A percentile compares a stretch with the other conserved stretches of the same genome.
These are phyloP conservation scores for Xylariales sp. DNA, from an alignment of 2,329 filamentous ascomycete species.

Conservation along the genomic window DNA sequence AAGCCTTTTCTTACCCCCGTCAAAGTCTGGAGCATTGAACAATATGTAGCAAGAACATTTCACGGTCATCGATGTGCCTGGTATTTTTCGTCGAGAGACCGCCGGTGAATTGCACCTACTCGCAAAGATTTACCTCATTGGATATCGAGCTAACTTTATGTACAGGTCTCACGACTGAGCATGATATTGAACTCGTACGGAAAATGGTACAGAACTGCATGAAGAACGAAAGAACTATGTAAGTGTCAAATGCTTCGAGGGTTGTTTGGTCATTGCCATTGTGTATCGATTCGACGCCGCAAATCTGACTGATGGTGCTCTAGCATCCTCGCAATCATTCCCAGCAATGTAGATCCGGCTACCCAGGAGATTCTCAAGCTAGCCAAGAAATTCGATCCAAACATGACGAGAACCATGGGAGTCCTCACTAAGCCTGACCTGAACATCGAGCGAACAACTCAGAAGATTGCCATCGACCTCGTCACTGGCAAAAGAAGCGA, in stretches of 20 bases:
- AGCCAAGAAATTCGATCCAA: conserved; percentile 27
- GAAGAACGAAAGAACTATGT: conserved; percentile 40
- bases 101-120: conserved; percentile 21
- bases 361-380: conserved; percentile 35
- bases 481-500: conserved; percentile 34
- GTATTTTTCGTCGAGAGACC: conserved; percentile 41
- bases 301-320: background rate
- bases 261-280: too few species aligned
- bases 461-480: conserved; percentile 35
- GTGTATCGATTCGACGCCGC: too few species aligned
- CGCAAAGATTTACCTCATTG: too few species aligned
- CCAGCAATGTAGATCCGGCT: conserved; percentile 32
- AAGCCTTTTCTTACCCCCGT: conserved; percentile 4
- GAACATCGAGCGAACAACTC: conserved; percentile 34
- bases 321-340: conserved; percentile 28
- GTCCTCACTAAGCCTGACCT: conserved; percentile 50
- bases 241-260: conserved; percentile 13
- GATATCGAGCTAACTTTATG: conserved; percentile 8
- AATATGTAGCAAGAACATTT: conserved; percentile 35
- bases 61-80: conserved; percentile 51
- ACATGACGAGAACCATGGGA: conserved; percentile 26
- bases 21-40: background rate
- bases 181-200: conserved; percentile 39
- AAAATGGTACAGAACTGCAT: conserved; percentile 46
- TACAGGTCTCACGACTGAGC: conserved; percentile 35